Evolutionary conservation across 2,329 filamentous ascomycete species (phyloP).

Genomic region (Knoxdaviesia proteae): DNA sequence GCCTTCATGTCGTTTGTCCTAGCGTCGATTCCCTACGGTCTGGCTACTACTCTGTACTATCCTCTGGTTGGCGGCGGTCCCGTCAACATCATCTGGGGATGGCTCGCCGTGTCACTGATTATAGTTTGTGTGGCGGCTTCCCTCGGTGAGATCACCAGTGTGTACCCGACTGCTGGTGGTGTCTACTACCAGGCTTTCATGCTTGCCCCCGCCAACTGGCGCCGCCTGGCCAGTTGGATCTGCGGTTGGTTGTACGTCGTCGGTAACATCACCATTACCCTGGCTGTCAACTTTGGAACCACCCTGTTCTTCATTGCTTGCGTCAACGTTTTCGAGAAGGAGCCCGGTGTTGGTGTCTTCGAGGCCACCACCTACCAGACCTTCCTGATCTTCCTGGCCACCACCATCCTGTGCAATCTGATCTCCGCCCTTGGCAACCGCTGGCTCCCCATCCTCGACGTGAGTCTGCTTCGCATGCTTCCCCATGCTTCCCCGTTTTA

Average conservation of each 20-base stretch:
- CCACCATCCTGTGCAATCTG: conserved; percentile 42
- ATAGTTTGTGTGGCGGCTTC: conserved; percentile 51
- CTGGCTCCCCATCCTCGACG: conserved; percentile 47
- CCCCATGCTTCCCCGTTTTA: neutral
- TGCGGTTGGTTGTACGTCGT: conserved; percentile 60
- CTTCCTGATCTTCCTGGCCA: conserved; percentile 48
- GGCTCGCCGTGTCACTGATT: conserved; percentile 46
- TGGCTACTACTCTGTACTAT: conserved; percentile 49
- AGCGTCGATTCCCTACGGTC: conserved; percentile 53
- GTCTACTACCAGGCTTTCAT: conserved; percentile 67
- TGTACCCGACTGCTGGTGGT: conserved; percentile 54
- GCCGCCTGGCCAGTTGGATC: conserved; percentile 45
- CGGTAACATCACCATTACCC: conserved; percentile 63
- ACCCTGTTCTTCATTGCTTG: conserved; percentile 39
- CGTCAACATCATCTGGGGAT: conserved; percentile 52
- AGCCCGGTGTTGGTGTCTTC: conserved; percentile 21
- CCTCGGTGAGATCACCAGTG: conserved; percentile 53
- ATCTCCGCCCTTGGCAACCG: conserved; percentile 48
- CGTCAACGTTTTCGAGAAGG: conserved; percentile 31
- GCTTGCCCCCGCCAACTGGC: conserved; percentile 39
- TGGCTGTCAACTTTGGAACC: conserved; percentile 68
- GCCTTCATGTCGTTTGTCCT: conserved; percentile 62
- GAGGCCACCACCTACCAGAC: conserved; percentile 39
- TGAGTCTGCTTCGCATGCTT: conserved; percentile 19
- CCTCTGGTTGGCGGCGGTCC: conserved; percentile 46